These are phyloP conservation scores for Boletus sp. DNA, from an alignment of 1,284 basidiomycete genomes.

Conservation along the genomic window DNA sequence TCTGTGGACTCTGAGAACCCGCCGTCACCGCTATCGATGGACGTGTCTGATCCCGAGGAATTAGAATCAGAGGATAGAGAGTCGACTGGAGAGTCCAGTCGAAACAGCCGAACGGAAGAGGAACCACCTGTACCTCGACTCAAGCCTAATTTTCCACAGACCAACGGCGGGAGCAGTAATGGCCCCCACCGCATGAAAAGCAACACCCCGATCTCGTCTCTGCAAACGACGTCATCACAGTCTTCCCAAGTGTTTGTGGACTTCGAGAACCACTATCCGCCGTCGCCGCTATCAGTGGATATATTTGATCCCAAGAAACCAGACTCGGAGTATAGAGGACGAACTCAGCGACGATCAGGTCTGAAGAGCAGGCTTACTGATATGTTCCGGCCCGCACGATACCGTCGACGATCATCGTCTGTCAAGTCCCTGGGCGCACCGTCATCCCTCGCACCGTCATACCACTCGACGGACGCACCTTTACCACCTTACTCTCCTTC, in stretches of 20 bases:
- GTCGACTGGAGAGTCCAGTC: slow-evolving; percentile 36
- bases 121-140: slow-evolving; percentile 38
- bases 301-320: slow-evolving; percentile 39
- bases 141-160: slow-evolving; percentile 32
- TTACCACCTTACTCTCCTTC: slow-evolving; percentile 35
- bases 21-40: slow-evolving; percentile 27
- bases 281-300: slow-evolving; percentile 27
- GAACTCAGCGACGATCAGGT: slow-evolving; percentile 48
- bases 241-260: slow-evolving; percentile 43
- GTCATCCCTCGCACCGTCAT: slow-evolving; percentile 36
- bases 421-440: slow-evolving; percentile 41
- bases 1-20: slow-evolving; percentile 37
- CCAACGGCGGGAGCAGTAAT: slow-evolving; percentile 11
- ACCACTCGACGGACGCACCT: slow-evolving; percentile 32
- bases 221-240: slow-evolving; percentile 38
- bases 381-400: slow-evolving; percentile 42
- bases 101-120: slow-evolving; percentile 36
- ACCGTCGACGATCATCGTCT: slow-evolving; percentile 40
- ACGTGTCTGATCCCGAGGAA: slow-evolving; percentile 38
- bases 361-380: slow-evolving; percentile 52
- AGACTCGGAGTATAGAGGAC: slow-evolving; percentile 43
- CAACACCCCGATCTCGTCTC: slow-evolving; percentile 42
- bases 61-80: slow-evolving; percentile 42
- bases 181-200: slow-evolving; percentile 48
- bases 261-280: slow-evolving; percentile 29